Base-by-base conservation (phyloP, 495 filamentous ascomycete species). In the Ramalina intermedia region DNA sequence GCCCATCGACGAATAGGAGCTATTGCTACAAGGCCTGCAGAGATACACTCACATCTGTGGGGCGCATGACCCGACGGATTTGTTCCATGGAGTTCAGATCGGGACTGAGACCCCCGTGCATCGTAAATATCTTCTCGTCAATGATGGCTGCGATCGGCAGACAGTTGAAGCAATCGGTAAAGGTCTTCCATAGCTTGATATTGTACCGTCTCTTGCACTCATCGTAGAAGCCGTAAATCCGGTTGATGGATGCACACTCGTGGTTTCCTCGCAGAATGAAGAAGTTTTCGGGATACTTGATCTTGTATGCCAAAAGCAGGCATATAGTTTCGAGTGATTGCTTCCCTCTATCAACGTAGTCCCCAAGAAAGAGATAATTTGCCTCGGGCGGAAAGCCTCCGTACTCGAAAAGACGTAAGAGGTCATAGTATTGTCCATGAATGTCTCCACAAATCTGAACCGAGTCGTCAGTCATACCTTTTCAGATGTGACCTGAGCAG, bases 111-210 rank as follows among this genome's bases (percentile, higher is more conserved):
- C 91, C 91, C 60, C 91, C 91, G 67, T 98, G 91, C 91, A 98
- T 98, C 53, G 91, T 98, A 77, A 98, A 96, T 59, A 98, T 98
- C 83, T 98, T 98, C 76, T 98, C 91, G 63, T 98, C 91, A 60
- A 98, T 98, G 66, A 98, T 98, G 49, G 91, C 91, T n/a, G 91
- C 91, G 66, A 98, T 98, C 27, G 91, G 91, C 61, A 98, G 66
- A 73, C 91, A 98, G 74, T 98, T 98, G 78, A 98, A 98, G 78
- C 91, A 98, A 61, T 98, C 91, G 36, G 91, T 98, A 63, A 98
- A 98, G 6, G 91, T 98, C 76, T 98, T 98, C 91, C 91, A 98
- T 54, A 98, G 80, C 78, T 98, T 98, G 73, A 98, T 98, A 73
- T 98, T 98, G 70, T 98, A 98, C 52, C 91, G 76, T 54, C 91